phyloP scores from a whole-genome alignment of 1,284 basidiomycete genomes.

The Ustilago trichophora region DNA sequence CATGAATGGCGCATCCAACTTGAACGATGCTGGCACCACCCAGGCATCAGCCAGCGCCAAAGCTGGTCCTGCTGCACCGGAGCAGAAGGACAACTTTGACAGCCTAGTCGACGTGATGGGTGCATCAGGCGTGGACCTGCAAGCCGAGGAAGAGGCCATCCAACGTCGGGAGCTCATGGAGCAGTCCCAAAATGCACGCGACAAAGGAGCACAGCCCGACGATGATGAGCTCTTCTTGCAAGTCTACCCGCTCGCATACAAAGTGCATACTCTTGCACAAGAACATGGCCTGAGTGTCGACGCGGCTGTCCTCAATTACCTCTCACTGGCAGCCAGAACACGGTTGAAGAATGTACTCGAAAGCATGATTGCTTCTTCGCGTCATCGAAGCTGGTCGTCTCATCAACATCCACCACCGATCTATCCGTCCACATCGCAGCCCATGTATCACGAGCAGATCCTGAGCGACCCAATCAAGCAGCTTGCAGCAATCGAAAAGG shows the following conservation, averaged over 20 bases:
- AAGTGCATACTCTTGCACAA: slow-evolving; percentile 57
- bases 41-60: slow-evolving; percentile 3
- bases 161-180: slow-evolving; percentile 50
- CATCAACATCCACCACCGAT: slow-evolving; percentile 58
- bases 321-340: slow-evolving; percentile 59
- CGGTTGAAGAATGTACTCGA: slow-evolving; percentile 63
- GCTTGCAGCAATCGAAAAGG: slow-evolving; percentile 62
- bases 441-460: slow-evolving; percentile 61
- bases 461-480: slow-evolving; percentile 57
- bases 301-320: slow-evolving; percentile 60
- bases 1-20: slow-evolving; percentile 11
- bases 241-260: slow-evolving; percentile 56
- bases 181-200: slow-evolving; percentile 27
- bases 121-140: slow-evolving; percentile 58
- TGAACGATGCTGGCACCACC: slow-evolving; percentile 5
- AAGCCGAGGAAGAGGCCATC: slow-evolving; percentile 62
- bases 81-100: slow-evolving; percentile 52
- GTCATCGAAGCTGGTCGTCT: slow-evolving; percentile 63
- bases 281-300: slow-evolving; percentile 60
- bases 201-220: slow-evolving; percentile 18
- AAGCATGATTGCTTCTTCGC: slow-evolving; percentile 58
- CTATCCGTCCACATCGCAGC: slow-evolving; percentile 24
- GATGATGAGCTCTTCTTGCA: slow-evolving; percentile 57
- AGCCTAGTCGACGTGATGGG: slow-evolving; percentile 62
- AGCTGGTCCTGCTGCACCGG: slow-evolving; percentile 12